Base-by-base conservation (phyloP, 2,329 filamentous ascomycete species). In the Plectosphaerella sp. region DNA sequence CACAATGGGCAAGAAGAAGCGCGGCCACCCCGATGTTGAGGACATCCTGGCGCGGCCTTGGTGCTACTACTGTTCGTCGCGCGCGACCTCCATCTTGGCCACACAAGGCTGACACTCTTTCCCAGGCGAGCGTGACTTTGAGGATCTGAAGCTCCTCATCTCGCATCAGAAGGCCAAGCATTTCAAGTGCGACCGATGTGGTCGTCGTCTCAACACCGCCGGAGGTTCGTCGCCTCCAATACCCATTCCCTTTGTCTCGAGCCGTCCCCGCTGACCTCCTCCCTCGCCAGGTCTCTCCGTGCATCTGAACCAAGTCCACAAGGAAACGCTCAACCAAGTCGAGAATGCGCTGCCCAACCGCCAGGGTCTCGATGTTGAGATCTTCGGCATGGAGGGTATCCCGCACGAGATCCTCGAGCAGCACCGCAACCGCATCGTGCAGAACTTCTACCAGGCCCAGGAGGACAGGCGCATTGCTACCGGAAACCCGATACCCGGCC, bases 151-250 rank as follows among this genome's bases (percentile, higher is more conserved):
- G 77, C 91, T 97, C 61, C 84, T 99, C 58, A 95, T 96, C 61
- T 92, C 89, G 53, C 94, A 99, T 70, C 94, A 97, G 67, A 97
- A 97, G 69, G 92, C 93, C n/a, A 97, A 97, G 73, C 94, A 99
- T 71, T 97, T 96, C 79, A 97, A 96, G 72, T 99, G 94, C 73
- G 90, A 96, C 62, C 78, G 87, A 74, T 99, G 94, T 69, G 86
- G 86, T 50, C 84, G 94, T 58, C 82, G 92, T 60, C 74, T 99
- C 52, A 97, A 96, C 67, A 99, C 94, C 2, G 92, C 92, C 42
- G 94, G 94, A 80, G 94, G 91, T 95, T 71, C 65, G 82, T 68
- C 33, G 43, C 47, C 25, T 18, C 47, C 9, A 48, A 45, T 42
- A 33, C 11, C 22, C 28, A 22, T 39, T 6, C 11, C 2, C 47